A percentile compares a stretch with the other conserved stretches of the same genome.
Evolutionary conservation across 108 stramenopile species (phyloP).

Genomic region (Fragilariopsis cylindrus): DNA sequence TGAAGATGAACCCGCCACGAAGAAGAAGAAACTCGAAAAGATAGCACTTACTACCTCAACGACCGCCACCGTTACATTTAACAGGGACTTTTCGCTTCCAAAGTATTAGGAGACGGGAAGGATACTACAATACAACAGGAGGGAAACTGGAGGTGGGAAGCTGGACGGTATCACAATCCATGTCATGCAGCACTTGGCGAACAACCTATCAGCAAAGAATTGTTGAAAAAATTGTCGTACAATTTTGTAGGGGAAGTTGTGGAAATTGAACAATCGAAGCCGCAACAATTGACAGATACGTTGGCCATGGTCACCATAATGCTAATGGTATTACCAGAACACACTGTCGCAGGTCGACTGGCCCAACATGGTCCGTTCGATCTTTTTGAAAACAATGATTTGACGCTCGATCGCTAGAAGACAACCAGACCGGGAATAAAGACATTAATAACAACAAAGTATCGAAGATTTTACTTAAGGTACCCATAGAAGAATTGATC

Average conservation of each 20-base stretch:
- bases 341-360: conserved; percentile 48
- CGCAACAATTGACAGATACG: conserved; percentile 17
- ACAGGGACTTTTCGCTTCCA: conserved; percentile 3
- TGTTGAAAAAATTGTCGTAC: conserved; percentile 16
- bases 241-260: conserved; percentile 66
- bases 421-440: neutral
- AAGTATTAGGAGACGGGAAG: conserved; percentile 61
- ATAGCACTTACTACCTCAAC: neutral
- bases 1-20: neutral
- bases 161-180: conserved; percentile 25
- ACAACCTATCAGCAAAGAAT: conserved; percentile 3
- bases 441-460: neutral
- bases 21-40: conserved; percentile 16
- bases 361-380: conserved; percentile 38
- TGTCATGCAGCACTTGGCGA: conserved; percentile 7
- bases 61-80: neutral
- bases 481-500: conserved; percentile 58
- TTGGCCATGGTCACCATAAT: conserved; percentile 60
- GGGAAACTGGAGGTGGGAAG: conserved; percentile 67
- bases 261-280: conserved; percentile 28
- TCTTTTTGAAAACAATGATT: conserved; percentile 38
- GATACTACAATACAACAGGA: conserved; percentile 62
- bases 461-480: neutral
- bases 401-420: neutral
- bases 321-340: conserved; percentile 63